Conservation (phyloP, 75 land plant genomes). For the Cupressus sempervirens region DNA sequence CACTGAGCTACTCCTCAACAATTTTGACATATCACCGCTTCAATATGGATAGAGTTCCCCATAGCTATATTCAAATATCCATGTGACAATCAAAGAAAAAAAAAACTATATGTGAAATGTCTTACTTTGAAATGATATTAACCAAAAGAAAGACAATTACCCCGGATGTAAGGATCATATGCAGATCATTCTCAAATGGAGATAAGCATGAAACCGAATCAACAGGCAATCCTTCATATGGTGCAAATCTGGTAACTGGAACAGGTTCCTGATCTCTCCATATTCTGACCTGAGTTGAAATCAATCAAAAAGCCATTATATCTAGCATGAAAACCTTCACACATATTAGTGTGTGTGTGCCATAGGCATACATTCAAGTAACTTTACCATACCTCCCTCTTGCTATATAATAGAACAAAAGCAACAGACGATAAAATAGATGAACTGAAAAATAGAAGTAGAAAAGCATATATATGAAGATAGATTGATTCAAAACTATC, state of each 20-base stretch:
- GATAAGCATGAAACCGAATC: slow-evolving; percentile 19
- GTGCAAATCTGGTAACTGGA: slow-evolving; percentile 12
- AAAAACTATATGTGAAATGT: neutral
- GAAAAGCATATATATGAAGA: neutral
- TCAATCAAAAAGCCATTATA: neutral
- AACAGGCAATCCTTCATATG: slow-evolving; percentile 18
- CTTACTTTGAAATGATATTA: neutral
- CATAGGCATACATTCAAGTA: neutral
- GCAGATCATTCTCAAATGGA: slow-evolving; percentile 14
- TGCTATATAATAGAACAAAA: neutral
- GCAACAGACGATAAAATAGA: neutral
- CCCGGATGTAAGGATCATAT: slow-evolving; percentile 20
- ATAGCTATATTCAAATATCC: neutral
- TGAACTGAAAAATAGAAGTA: neutral
- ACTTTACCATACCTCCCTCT: neutral
- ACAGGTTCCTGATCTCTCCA: slow-evolving; percentile 15
- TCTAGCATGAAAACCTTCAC: neutral
- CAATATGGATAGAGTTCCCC: neutral
- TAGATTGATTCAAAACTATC: neutral
- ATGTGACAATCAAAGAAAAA: slow-evolving; percentile 6
- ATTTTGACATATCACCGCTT: neutral
- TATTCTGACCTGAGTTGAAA: slow-evolving; percentile 18
- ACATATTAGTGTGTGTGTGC: neutral
- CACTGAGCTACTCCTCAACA: neutral
- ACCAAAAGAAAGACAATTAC: slow-evolving; percentile 1